These are phyloP conservation scores for Xylaria venustula DNA, from an alignment of 495 filamentous ascomycete genomes.

Conservation along the genomic window DNA sequence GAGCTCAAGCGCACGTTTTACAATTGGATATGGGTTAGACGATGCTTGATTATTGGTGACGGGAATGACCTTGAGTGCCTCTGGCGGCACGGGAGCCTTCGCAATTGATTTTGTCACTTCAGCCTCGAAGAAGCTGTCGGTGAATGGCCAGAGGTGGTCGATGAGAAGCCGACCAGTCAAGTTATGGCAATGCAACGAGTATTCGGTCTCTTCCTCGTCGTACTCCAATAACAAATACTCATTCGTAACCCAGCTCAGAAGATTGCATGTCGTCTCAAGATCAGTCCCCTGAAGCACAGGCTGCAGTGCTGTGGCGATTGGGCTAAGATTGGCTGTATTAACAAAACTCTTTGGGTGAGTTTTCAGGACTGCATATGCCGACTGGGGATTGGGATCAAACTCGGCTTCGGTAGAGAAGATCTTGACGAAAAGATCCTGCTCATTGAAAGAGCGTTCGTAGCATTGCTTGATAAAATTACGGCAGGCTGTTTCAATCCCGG, in stretches of 20 bases:
- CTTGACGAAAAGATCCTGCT: constrained; percentile 43
- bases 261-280: constrained; percentile 62
- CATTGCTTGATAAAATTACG: constrained; percentile 50
- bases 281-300: constrained; percentile 41
- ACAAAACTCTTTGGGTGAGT: constrained; percentile 39
- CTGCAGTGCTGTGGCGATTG: constrained; percentile 45
- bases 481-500: constrained; percentile 42
- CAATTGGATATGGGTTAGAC: constrained; percentile 55
- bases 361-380: constrained; percentile 43
- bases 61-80: constrained; percentile 43
- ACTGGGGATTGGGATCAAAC: constrained; percentile 39
- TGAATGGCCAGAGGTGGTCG: constrained; percentile 52
- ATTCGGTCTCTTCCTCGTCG: constrained; percentile 68
- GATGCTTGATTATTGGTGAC: constrained; percentile 53
- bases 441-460: constrained; percentile 49
- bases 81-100: constrained; percentile 38
- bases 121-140: constrained; percentile 49
- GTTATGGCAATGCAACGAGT: constrained; percentile 69
- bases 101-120: constrained; percentile 52
- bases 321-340: constrained; percentile 44
- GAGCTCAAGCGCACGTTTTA: constrained; percentile 77
- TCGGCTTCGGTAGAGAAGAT: constrained; percentile 51
- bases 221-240: constrained; percentile 72
- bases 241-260: constrained; percentile 80
- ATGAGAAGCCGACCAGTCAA: constrained; percentile 57